Base-by-base conservation (phyloP, 768 basidiomycete genomes). In the Lactarius quietus region DNA sequence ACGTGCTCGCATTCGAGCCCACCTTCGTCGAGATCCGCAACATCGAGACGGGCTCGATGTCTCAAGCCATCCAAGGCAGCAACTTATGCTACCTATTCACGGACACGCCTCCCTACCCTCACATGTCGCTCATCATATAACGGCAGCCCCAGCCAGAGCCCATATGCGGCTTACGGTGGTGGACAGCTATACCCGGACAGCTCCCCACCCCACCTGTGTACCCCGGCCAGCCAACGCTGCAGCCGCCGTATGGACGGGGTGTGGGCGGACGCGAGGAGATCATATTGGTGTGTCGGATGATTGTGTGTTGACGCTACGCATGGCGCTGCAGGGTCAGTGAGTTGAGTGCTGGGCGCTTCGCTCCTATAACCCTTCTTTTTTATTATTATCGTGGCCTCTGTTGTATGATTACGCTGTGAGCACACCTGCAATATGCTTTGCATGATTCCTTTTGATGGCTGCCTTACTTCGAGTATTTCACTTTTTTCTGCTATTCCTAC, bases 11-110 rank as follows among this genome's bases (percentile, higher is more conserved):
- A 0, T 95, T 99, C 73, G 97, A 98, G 74, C 90, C 95, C 6
- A 89, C 90, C 1, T 99, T 99, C 74, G 89, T 98, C 72, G 97
- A 99, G 77, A 89, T 99, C 57, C 88, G 95, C 33, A 91, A 98
- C 73, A 93, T 99, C 62, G 93, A n/a, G n/a, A n/a, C n/a, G n/a
- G n/a, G n/a, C n/a, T n/a, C n/a, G n/a, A n/a, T n/a, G n/a, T n/a
- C n/a, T 28, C 97, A 99, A 79, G 92, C 98, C 70, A 97, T 98
- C 59, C 92, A 94, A 74, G 93, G 95, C 65, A 88, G 88, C 70
- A 93, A 95, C 74, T 81, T 98, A 39, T 88, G 92, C 17, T 83
- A 94, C 58, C 79, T 99, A 53, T 98, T 98, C 73, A 91, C 95
- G 58, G 97, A 98, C 75, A 92, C 92, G 3, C 95, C 94, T 1